These are phyloP conservation scores for Lichtheimia ramosa DNA, from an alignment of 371 early-diverging fungal genomes.

Conservation along the genomic window DNA sequence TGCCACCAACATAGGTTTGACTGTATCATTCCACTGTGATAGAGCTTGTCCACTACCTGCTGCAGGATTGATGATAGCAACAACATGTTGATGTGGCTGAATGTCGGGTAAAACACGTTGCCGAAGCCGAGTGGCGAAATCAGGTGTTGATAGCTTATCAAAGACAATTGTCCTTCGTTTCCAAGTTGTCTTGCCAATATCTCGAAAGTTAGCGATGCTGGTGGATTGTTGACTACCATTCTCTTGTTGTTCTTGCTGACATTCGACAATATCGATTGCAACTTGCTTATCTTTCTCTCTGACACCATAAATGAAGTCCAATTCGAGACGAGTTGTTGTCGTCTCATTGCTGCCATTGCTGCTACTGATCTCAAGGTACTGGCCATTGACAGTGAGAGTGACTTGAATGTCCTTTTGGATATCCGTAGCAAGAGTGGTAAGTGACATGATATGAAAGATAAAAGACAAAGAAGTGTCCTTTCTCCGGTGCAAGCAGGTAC, in stretches of 20 bases:
- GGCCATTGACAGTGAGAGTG: background rate
- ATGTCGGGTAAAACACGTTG: background rate
- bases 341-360: background rate
- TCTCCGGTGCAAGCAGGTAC: too few relatives aligned
- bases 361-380: background rate
- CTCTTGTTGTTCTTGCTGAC: background rate
- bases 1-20: slow-evolving; percentile 21
- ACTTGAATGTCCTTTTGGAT: background rate
- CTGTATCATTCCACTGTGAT: slow-evolving; percentile 15
- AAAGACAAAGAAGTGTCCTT: background rate
- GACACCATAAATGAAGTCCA: slow-evolving; percentile 1
- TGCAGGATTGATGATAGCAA: slow-evolving; percentile 23
- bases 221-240: background rate
- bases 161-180: slow-evolving; percentile 3
- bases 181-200: slow-evolving; percentile 1
- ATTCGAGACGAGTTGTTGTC: background rate
- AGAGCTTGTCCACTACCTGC: slow-evolving; percentile 19
- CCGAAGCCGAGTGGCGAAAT: slow-evolving; percentile 7
- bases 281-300: background rate
- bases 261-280: background rate
- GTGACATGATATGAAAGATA: background rate
- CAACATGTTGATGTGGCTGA: slow-evolving; percentile 2
- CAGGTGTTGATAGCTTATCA: background rate
- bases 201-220: slow-evolving; percentile 14
- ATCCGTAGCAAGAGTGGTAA: background rate